A percentile compares a stretch with the other conserved stretches of the same genome.
These are phyloP conservation scores for Phyllosticta citribraziliensis DNA, from an alignment of 2,329 filamentous ascomycete genomes.

Conservation along the genomic window DNA sequence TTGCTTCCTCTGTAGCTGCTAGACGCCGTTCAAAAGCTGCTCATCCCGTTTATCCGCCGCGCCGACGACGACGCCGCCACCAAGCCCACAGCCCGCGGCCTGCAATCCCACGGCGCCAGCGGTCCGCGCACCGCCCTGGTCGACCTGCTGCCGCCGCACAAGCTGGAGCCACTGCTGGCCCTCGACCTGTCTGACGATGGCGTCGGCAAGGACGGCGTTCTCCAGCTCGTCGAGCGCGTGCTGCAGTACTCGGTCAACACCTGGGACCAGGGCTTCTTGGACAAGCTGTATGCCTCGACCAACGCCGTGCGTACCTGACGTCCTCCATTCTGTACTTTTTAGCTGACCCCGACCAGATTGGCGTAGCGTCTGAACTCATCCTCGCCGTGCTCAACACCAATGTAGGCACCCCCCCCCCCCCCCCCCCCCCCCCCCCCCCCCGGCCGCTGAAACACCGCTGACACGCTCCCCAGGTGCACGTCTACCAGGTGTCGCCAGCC, in stretches of 20 bases:
- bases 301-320: conserved; percentile 52
- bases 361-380: conserved; percentile 74
- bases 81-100: conserved; percentile 46
- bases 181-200: conserved; percentile 27
- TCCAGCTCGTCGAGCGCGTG: conserved; percentile 52
- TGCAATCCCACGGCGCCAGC: conserved; percentile 53
- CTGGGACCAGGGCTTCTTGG: conserved; percentile 95
- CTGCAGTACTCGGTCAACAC: conserved; percentile 89
- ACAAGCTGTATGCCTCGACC: conserved; percentile 88
- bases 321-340: background rate
- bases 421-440: too few relatives aligned
- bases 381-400: conserved; percentile 87
- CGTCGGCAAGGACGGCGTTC: conserved; percentile 33
- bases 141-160: conserved; percentile 34
- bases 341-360: conserved; percentile 43
- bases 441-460: background rate
- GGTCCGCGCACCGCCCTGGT: conserved; percentile 34
- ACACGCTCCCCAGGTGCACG: conserved; percentile 52
- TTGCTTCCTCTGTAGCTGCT: conserved; percentile 46
- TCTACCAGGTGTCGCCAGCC: conserved; percentile 87
- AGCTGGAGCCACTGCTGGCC: conserved; percentile 32
- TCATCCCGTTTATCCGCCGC: conserved; percentile 61
- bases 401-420: conserved; percentile 30
- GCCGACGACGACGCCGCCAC: conserved; percentile 54
- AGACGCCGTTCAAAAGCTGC: conserved; percentile 54